Conservation (phyloP, 179 eudicot genomes). For the Beta corolliflora region DNA sequence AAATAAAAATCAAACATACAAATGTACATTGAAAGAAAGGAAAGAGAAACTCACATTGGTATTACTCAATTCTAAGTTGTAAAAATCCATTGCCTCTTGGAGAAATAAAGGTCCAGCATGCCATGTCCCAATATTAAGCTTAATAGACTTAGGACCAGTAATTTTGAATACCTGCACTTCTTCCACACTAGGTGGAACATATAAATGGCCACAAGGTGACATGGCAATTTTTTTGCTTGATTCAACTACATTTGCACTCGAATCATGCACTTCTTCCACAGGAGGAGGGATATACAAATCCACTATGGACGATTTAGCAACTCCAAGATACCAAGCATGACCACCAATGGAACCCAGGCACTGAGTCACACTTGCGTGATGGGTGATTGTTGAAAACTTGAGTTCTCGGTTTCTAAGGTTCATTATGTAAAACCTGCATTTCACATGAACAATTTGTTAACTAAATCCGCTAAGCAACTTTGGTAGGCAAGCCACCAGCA, state of each 20-base stretch:
- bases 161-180: slow-evolving; percentile 70
- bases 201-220: slow-evolving; percentile 72
- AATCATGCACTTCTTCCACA: slow-evolving; percentile 14
- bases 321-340: slow-evolving; percentile 87
- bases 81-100: slow-evolving; percentile 67
- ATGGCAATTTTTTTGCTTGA: slow-evolving; percentile 35
- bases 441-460: not conserved
- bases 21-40: slow-evolving; percentile 3
- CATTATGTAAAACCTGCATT: slow-evolving; percentile 84
- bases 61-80: slow-evolving; percentile 84
- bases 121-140: slow-evolving; percentile 88
- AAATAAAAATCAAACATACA: too few relatives aligned
- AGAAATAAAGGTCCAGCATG: slow-evolving; percentile 90
- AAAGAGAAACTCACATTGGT: slow-evolving; percentile 66
- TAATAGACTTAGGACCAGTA: slow-evolving; percentile 76
- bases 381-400: slow-evolving; percentile 73
- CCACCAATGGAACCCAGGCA: slow-evolving; percentile 93
- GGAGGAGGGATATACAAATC: slow-evolving; percentile 27
- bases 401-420: slow-evolving; percentile 59
- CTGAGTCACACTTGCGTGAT: slow-evolving; percentile 92
- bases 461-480: not conserved
- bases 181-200: slow-evolving; percentile 68
- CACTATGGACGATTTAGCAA: slow-evolving; percentile 74
- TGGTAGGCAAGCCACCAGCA: too few relatives aligned
- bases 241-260: slow-evolving; percentile 39